These are phyloP conservation scores for Globisporangium cylindrosporum DNA, from an alignment of 352 stramenopile genomes.

Conservation along the genomic window DNA sequence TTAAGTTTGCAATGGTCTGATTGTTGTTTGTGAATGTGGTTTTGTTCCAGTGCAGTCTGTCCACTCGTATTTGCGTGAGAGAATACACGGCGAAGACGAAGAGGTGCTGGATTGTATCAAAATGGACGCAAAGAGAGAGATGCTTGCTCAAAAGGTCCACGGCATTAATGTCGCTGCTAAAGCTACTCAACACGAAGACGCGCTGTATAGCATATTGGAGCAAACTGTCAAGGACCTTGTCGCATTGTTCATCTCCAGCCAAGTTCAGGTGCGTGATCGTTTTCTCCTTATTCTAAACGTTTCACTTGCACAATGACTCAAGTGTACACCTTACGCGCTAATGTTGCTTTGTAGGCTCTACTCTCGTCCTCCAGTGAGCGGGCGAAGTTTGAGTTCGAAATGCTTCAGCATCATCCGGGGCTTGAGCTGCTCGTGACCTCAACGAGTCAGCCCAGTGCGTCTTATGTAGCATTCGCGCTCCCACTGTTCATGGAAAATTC, in stretches of 20 bases:
- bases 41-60: slow-evolving; percentile 28
- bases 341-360: slow-evolving; percentile 5
- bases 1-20: neutral
- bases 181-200: slow-evolving; percentile 4
- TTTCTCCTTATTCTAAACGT: neutral
- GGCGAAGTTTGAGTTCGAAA: slow-evolving; percentile 42
- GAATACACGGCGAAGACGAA: slow-evolving; percentile 8
- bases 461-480: slow-evolving; percentile 30
- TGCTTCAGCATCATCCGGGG: slow-evolving; percentile 33
- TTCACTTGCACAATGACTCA: neutral
- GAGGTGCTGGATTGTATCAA: neutral
- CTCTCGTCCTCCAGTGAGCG: slow-evolving; percentile 14
- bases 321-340: neutral
- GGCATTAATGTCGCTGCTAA: slow-evolving; percentile 4
- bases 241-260: slow-evolving; percentile 6
- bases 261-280: slow-evolving; percentile 12
- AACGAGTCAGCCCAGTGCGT: neutral
- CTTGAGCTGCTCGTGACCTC: slow-evolving; percentile 32
- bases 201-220: neutral
- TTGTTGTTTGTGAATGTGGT: neutral
- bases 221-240: slow-evolving; percentile 4
- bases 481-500: slow-evolving; percentile 28
- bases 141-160: neutral
- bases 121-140: neutral
- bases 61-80: slow-evolving; percentile 21